Evolutionary conservation across 192 early-diverging fungal species (phyloP).

Genomic region (Geranomyces michiganensis): DNA sequence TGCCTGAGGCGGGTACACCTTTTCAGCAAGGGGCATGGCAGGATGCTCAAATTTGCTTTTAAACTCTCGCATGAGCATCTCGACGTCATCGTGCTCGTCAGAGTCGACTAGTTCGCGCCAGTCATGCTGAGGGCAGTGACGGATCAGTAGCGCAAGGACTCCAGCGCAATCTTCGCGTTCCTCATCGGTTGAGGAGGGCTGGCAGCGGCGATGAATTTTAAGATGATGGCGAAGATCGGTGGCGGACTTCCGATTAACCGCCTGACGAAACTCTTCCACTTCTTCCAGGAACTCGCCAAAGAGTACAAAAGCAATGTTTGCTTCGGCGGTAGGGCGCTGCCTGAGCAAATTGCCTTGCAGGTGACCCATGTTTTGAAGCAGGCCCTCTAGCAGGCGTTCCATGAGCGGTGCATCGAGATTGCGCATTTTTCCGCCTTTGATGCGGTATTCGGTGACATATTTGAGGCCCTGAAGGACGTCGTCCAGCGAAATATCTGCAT

Average conservation of each 20-base stretch:
- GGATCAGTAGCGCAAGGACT: conserved; percentile 76
- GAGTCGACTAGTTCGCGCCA: conserved; percentile 90
- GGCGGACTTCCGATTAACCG: conserved; percentile 75
- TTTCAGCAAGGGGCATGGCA: conserved; percentile 54
- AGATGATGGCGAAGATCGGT: conserved; percentile 80
- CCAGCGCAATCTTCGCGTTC: conserved; percentile 77
- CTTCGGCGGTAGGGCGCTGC: conserved; percentile 68
- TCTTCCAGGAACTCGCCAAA: conserved; percentile 96
- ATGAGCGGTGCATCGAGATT: conserved; percentile 82
- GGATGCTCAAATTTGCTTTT: conserved; percentile 48
- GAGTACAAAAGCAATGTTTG: conserved; percentile 83
- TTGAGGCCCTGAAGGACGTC: conserved; percentile 88
- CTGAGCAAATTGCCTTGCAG: conserved; percentile 63
- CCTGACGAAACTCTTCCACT: conserved; percentile 86
- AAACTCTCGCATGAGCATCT: conserved; percentile 71
- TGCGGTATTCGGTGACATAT: conserved; percentile 92
- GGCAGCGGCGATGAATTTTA: conserved; percentile 76
- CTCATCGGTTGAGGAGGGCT: conserved; percentile 65
- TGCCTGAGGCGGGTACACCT: conserved; percentile 65
- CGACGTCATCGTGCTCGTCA: conserved; percentile 75
- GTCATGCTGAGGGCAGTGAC: conserved; percentile 80
- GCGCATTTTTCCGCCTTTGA: conserved; percentile 81
- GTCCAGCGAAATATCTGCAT: conserved; percentile 67
- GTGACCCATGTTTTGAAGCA: conserved; percentile 78
- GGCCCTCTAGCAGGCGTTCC: conserved; percentile 81